Evolutionary conservation across 169 alveolate genomes (phyloP).

Genomic region (Eimeria praecox): DNA sequence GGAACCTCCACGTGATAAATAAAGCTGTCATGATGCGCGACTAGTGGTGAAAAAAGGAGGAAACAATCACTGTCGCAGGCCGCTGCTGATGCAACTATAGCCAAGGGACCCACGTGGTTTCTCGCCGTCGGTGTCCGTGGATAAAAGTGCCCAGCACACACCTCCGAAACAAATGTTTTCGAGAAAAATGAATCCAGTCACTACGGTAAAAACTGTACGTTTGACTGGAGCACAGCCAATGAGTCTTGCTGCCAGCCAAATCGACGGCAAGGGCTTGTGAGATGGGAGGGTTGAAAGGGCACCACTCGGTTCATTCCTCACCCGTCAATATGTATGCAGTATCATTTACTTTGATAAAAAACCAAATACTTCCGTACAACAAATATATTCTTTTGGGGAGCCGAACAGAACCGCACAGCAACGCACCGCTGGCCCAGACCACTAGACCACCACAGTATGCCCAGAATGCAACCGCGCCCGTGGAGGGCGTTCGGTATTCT

Average conservation of each 20-base stretch:
- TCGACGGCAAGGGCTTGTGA: background rate
- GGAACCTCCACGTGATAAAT: background rate
- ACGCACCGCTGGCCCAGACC: constrained; percentile 37
- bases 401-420: background rate
- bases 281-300: background rate
- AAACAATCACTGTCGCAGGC: background rate
- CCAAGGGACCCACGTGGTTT: background rate
- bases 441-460: constrained; percentile 30
- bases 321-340: background rate
- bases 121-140: background rate
- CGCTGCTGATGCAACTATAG: background rate
- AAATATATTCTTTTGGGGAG: background rate
- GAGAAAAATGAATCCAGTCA: background rate
- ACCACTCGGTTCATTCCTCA: background rate
- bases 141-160: background rate
- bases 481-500: background rate
- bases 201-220: background rate
- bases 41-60: background rate
- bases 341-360: background rate
- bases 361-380: background rate
- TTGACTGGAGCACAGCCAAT: too few relatives aligned
- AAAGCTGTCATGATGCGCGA: background rate
- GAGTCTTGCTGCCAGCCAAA: background rate
- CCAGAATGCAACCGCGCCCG: background rate
- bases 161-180: background rate